Evolutionary conservation across 768 basidiomycete species (phyloP).

Genomic region (Tylopilus balloui): DNA sequence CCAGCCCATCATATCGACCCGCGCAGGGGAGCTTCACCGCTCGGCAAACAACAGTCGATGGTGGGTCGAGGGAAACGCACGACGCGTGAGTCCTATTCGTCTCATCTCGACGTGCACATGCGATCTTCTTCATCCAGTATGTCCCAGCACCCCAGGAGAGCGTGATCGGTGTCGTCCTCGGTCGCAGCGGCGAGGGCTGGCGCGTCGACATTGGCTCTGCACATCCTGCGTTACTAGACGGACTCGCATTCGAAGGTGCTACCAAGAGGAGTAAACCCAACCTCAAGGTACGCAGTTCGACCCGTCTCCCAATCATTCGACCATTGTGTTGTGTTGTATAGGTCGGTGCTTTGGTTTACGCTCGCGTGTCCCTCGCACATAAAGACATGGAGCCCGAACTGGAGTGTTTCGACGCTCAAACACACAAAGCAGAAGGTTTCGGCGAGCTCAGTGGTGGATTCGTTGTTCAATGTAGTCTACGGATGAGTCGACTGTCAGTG

Average conservation of each 20-base stretch:
- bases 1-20: slow-evolving; percentile 49
- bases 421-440: slow-evolving; percentile 87
- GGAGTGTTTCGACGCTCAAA: slow-evolving; percentile 93
- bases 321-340: slow-evolving; percentile 30
- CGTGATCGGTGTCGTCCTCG: slow-evolving; percentile 79
- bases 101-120: neutral
- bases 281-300: slow-evolving; percentile 59
- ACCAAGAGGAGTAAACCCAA: slow-evolving; percentile 93
- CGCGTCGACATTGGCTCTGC: slow-evolving; percentile 92
- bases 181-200: slow-evolving; percentile 83
- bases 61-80: slow-evolving; percentile 86
- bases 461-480: slow-evolving; percentile 73
- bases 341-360: slow-evolving; percentile 90
- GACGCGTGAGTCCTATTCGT: slow-evolving; percentile 57
- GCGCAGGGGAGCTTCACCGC: slow-evolving; percentile 65
- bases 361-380: slow-evolving; percentile 87
- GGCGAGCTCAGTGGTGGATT: slow-evolving; percentile 93
- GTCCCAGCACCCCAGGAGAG: slow-evolving; percentile 86
- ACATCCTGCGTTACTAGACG: slow-evolving; percentile 81
- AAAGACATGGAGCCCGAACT: slow-evolving; percentile 98
- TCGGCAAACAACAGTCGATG: slow-evolving; percentile 70
- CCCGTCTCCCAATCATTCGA: neutral
- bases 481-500: slow-evolving; percentile 79
- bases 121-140: slow-evolving; percentile 52
- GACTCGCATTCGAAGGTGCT: slow-evolving; percentile 92